Conservation (phyloP, 371 early-diverging fungal genomes). For the Actinomortierella ambigua region DNA sequence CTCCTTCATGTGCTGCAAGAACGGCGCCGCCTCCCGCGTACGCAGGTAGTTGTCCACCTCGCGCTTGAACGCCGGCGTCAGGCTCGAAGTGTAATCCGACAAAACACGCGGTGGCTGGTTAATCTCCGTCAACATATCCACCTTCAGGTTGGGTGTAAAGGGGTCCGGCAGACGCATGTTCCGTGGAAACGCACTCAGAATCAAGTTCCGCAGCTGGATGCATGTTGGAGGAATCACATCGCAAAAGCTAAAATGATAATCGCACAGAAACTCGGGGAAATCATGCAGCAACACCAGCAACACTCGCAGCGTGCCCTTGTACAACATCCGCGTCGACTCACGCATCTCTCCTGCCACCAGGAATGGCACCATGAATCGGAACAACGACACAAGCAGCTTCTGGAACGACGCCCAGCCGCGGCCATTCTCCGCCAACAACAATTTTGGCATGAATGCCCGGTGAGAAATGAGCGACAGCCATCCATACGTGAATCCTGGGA, state of each 20-base stretch:
- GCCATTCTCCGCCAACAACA: conserved; percentile 73
- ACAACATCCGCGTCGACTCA: conserved; percentile 83
- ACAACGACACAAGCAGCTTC: conserved; percentile 75
- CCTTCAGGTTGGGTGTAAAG: conserved; percentile 93
- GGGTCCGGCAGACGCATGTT: conserved; percentile 97
- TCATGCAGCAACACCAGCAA: conserved; percentile 95
- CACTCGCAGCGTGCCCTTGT: conserved; percentile 90
- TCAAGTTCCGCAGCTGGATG: conserved; percentile 93
- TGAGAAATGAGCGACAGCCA: conserved; percentile 96
- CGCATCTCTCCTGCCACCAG: conserved; percentile 66
- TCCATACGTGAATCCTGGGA: conserved; percentile 96
- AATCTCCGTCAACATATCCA: conserved; percentile 88
- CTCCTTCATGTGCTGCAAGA: conserved; percentile 62
- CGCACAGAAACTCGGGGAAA: conserved; percentile 96
- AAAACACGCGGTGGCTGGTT: conserved; percentile 83
- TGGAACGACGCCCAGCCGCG: conserved; percentile 91
- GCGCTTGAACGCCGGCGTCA: conserved; percentile 66
- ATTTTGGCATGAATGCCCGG: conserved; percentile 89
- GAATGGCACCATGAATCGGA: conserved; percentile 89
- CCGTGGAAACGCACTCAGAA: conserved; percentile 95
- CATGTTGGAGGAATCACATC: conserved; percentile 93
- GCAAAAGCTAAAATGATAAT: conserved; percentile 91
- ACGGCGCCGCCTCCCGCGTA: conserved; percentile 62
- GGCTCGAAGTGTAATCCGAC: conserved; percentile 76
- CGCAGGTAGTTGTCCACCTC: conserved; percentile 78